Percentiles rank a stretch among this genome's conserved stretches.
phyloP scores from a whole-genome alignment of 2,329 filamentous ascomycete genomes.

The Aspergillus brasiliensis region DNA sequence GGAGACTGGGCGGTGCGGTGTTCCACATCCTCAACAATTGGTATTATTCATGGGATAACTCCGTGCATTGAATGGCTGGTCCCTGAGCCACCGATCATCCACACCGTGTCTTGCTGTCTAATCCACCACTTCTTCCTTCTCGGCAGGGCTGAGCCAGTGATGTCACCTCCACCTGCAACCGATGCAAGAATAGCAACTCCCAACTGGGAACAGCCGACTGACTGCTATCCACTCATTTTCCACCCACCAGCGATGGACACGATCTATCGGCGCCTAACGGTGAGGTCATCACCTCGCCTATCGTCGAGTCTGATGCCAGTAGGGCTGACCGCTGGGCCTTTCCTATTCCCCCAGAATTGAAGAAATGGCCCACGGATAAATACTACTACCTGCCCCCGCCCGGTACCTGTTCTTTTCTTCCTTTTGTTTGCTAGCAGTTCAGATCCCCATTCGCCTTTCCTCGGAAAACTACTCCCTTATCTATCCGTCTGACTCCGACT shows the following conservation, averaged over 20 bases:
- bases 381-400: not conserved
- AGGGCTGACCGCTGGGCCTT: not conserved
- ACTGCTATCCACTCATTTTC: not conserved
- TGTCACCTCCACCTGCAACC: not conserved
- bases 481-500: not conserved
- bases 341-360: not conserved
- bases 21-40: no score
- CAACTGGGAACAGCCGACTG: not conserved
- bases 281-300: not conserved
- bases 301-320: not conserved
- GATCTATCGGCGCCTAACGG: not conserved
- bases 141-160: slow-evolving; percentile 1
- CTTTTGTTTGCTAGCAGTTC: not conserved
- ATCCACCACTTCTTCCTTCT: no score
- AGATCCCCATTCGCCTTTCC: not conserved
- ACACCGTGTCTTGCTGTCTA: no score
- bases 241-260: not conserved
- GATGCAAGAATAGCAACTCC: not conserved
- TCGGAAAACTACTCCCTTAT: not conserved
- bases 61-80: no score
- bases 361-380: not conserved
- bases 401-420: not conserved
- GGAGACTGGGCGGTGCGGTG: no score
- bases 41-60: no score
- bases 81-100: no score